phyloP scores from a whole-genome alignment of 2,329 filamentous ascomycete genomes.

The Calonectria pteridis region DNA sequence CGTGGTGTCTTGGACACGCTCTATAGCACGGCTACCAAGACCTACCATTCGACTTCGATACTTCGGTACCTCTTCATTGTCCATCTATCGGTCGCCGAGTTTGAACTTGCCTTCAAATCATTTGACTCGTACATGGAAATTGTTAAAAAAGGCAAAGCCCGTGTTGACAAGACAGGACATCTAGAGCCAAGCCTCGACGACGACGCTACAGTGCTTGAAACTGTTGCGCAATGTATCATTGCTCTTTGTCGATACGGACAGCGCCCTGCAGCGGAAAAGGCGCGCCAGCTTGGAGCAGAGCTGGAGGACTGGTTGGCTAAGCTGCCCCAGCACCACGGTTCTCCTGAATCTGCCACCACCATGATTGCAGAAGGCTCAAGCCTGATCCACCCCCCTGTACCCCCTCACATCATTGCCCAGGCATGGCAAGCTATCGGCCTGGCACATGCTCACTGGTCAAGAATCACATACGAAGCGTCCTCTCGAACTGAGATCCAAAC shows the following conservation, averaged over 20 bases:
- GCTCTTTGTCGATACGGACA: conserved; percentile 87
- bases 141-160: conserved; percentile 84
- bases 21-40: conserved; percentile 91
- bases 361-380: conserved; percentile 49
- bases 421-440: conserved; percentile 89
- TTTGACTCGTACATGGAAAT: conserved; percentile 94
- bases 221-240: conserved; percentile 82
- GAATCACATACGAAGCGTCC: conserved; percentile 81
- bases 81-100: conserved; percentile 89
- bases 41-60: conserved; percentile 93
- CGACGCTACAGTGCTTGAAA: conserved; percentile 81
- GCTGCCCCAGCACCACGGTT: conserved; percentile 52
- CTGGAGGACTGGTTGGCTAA: conserved; percentile 83
- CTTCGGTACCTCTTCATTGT: conserved; percentile 88
- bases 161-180: conserved; percentile 83
- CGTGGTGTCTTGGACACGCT: conserved; percentile 86
- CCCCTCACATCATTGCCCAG: conserved; percentile 72
- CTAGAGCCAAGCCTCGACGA: conserved; percentile 80
- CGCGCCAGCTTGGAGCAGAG: conserved; percentile 75
- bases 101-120: conserved; percentile 90
- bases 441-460: conserved; percentile 88
- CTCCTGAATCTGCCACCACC: conserved; percentile 44
- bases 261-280: conserved; percentile 81
- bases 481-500: conserved; percentile 79
- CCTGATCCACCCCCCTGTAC: conserved; percentile 60